Base-by-base conservation (phyloP, 1,139 yeast genomes). In the Hyphopichia wangnamkhiaoensis region DNA sequence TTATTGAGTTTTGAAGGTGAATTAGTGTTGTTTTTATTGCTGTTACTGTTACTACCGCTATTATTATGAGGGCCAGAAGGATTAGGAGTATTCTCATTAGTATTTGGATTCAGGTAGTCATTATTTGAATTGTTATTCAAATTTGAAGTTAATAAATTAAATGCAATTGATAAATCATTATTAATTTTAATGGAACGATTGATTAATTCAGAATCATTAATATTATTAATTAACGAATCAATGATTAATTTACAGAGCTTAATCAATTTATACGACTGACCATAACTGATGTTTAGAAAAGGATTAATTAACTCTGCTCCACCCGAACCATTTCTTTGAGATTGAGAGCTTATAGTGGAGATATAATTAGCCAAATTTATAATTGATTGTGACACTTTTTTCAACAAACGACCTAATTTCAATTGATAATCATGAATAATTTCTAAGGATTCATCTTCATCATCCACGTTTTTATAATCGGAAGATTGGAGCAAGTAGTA, bases 371-470 rank as follows among this genome's bases (percentile, higher is more conserved):
- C 54, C 40, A 70, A 54, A 37, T 60, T 68, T 33, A 68, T 48
- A 26, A 75, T 67, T n/a, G 69, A 55, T 31, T 51, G 58, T 3
- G 76, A 53, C 3, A 75, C 46, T 39, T 64, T 68, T 49, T 73
- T 77, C 27, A 71, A 51, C 5, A 75, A 46, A 37, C 81, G 62
- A 3, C 70, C 59, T 16, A 78, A 56, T 44, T 76, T 78, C 32
- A 77, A 51, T 43, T 75, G 77, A 41, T 65, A 58, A 42, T 78
- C 83, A 48, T 67, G 63, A 4, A 77, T 45, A 24, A 64, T 61
- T 37, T 72, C 78, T 37, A 63, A 65, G 28, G 67, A 63, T 31
- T 71, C 73, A 20, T 70, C 74, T 24, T 63, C 58, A 28, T 45
- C 40, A 15, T 41, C 37, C 3, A 25, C 39, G 26, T 38, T 6